phyloP scores from a whole-genome alignment of 2,329 filamentous ascomycete genomes.

The Trichoderma aggressivum region DNA sequence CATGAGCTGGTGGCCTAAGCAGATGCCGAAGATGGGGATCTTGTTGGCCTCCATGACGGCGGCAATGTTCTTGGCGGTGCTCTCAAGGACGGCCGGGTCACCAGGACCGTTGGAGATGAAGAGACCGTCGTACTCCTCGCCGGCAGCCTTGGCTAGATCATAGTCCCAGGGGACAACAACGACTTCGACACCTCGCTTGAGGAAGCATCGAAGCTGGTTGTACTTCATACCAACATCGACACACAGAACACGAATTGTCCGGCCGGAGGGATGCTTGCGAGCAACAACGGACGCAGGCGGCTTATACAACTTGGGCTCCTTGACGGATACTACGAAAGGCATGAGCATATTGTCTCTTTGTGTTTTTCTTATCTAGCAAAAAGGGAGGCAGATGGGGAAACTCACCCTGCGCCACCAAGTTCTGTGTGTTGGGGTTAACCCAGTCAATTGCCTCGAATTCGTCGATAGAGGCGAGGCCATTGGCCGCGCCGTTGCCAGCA shows the following conservation, averaged over 20 bases:
- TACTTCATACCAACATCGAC: slow-evolving; percentile 98
- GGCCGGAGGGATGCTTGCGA: slow-evolving; percentile 83
- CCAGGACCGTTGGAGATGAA: slow-evolving; percentile 98
- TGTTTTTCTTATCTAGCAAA: background rate
- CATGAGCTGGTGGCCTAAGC: slow-evolving; percentile 89
- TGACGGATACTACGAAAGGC: slow-evolving; percentile 71
- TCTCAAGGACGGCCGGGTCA: slow-evolving; percentile 81
- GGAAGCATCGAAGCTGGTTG: slow-evolving; percentile 92
- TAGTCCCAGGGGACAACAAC: slow-evolving; percentile 96
- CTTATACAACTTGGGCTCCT: slow-evolving; percentile 79
- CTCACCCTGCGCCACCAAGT: slow-evolving; percentile 92
- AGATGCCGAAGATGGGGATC: slow-evolving; percentile 93
- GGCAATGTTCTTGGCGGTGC: slow-evolving; percentile 76
- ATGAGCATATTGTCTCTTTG: slow-evolving; percentile 36
- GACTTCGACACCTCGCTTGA: slow-evolving; percentile 88
- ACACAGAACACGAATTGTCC: slow-evolving; percentile 81
- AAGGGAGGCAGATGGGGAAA: slow-evolving; percentile 26
- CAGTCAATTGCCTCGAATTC: slow-evolving; percentile 80
- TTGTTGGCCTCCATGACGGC: slow-evolving; percentile 72
- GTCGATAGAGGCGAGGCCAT: slow-evolving; percentile 33
- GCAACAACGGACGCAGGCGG: slow-evolving; percentile 69
- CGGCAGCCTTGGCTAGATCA: slow-evolving; percentile 73
- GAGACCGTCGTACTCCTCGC: slow-evolving; percentile 87
- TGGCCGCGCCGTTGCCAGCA: slow-evolving; percentile 43
- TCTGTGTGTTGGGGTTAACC: slow-evolving; percentile 88